These are phyloP conservation scores for Plasmodium chabaudi DNA, from an alignment of 169 alveolate genomes.

Conservation along the genomic window DNA sequence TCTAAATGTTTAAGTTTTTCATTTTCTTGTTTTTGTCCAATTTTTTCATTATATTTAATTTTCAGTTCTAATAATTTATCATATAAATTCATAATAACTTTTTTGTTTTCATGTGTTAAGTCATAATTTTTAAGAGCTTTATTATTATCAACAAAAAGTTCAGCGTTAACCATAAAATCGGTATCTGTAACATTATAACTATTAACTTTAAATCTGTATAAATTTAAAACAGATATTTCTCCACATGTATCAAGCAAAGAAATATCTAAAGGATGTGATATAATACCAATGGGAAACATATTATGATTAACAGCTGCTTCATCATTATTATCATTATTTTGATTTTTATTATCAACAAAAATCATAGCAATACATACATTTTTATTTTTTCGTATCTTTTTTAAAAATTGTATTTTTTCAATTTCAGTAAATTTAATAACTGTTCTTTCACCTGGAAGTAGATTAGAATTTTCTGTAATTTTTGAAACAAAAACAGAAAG, in stretches of 20 bases:
- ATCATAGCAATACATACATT: constrained; percentile 74
- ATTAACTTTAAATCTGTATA: constrained; percentile 58
- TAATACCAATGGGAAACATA: constrained; percentile 55
- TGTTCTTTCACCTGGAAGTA: constrained; percentile 66
- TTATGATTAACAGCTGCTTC: constrained; percentile 51
- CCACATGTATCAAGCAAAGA: constrained; percentile 62
- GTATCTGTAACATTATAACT: constrained; percentile 45
- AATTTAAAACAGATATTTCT: constrained; percentile 71
- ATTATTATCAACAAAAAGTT: constrained; percentile 44
- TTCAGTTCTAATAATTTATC: constrained; percentile 67
- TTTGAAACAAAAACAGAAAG: constrained; percentile 67
- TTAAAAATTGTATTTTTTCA: constrained; percentile 61
- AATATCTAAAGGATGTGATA: constrained; percentile 62
- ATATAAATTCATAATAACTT: constrained; percentile 55
- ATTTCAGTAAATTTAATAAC: constrained; percentile 67
- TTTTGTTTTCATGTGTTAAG: constrained; percentile 63
- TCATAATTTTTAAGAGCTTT: constrained; percentile 41
- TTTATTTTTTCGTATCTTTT: constrained; percentile 55
- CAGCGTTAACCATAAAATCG: constrained; percentile 50
- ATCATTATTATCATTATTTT: not conserved
- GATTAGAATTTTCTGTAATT: constrained; percentile 57
- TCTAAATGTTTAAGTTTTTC: constrained; percentile 65
- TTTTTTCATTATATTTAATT: constrained; percentile 53
- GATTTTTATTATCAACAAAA: constrained; percentile 44
- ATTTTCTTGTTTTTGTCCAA: constrained; percentile 40